Base-by-base conservation (phyloP, 257 asterid genomes). In the Hygrophila difformis region DNA sequence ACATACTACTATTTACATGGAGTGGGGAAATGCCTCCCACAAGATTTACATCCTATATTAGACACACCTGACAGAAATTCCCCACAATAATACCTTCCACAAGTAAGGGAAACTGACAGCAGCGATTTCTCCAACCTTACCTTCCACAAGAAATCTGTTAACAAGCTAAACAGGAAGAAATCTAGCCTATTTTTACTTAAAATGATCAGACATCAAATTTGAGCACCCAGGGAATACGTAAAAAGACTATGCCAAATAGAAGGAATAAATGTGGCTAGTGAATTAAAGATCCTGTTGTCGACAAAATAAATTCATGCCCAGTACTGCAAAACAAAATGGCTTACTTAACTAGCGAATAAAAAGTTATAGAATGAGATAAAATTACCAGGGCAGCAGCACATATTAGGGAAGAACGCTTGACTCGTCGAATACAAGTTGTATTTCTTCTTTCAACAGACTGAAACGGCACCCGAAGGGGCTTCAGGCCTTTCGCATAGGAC, bases 361-460 rank as follows among this genome's bases (percentile, higher is more conserved):
- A 2, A 12, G 18, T n/a, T n/a, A n/a, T 12, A 8, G 14, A 10
- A 16, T 6, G 47, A 64, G 31, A 24, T 24, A 37, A 37, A 45
- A 60, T 65, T 78, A 82, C 88, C 85, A 70, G 59, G 45, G 82
- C 68, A 53, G 76, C 74, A 55, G 65, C 48, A 62, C 85, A 75
- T 44, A 64, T 66, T 18, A 74, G 5, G 18, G 85, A 67, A 44
- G 74, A 40, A 42, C 18, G 74, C 49, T 61, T 63, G 51, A 24
- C 57, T 35, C 56, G 67, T 20, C 42, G 44, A 56, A 61, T 38
- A 46, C 4, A 22, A 11, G 21, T 38, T 37, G 48, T 13, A 22
- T 36, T 55, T 56, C 62, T 62, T 21, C 47, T 59, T 24, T 46
- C 60, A 41, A 57, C 54, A 46, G 69, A 62, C 19, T 29, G 67